A percentile compares a stretch with the other conserved stretches of the same genome.
These are phyloP conservation scores for Cyclotella sp. DNA, from an alignment of 108 stramenopile genomes.

Conservation along the genomic window DNA sequence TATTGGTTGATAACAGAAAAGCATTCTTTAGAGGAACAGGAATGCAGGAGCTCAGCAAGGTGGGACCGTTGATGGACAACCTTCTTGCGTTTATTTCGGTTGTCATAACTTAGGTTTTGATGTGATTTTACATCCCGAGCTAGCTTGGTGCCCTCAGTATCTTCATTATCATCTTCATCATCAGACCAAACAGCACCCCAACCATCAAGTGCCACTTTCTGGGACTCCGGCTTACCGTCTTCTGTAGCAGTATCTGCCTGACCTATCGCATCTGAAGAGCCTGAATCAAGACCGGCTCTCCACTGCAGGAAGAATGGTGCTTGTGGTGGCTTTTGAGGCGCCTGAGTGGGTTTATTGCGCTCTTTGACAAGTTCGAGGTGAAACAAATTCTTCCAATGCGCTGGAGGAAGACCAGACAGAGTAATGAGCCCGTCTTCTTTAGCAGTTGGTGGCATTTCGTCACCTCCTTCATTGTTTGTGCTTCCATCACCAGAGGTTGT, in stretches of 20 bases:
- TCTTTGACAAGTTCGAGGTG: conserved; percentile 95
- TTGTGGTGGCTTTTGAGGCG: conserved; percentile 91
- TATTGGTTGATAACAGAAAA: conserved; percentile 73
- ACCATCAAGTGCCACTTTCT: conserved; percentile 57
- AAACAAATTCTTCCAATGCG: conserved; percentile 97
- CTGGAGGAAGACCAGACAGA: conserved; percentile 88
- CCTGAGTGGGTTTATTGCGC: conserved; percentile 93
- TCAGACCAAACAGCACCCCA: conserved; percentile 91
- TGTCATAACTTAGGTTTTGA: conserved; percentile 13
- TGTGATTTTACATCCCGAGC: conserved; percentile 27
- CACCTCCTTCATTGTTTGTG: conserved; percentile 49
- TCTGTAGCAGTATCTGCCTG: background rate
- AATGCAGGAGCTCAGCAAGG: conserved; percentile 70
- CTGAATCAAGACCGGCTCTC: conserved; percentile 62
- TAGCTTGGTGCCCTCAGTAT: conserved; percentile 36
- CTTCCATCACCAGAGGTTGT: conserved; percentile 9
- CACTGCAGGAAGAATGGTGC: conserved; percentile 98
- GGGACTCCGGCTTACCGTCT: conserved; percentile 28
- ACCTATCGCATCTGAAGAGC: conserved; percentile 27
- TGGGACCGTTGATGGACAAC: conserved; percentile 71
- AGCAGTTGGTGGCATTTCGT: conserved; percentile 38
- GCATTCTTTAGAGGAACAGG: conserved; percentile 45
- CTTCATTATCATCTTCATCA: conserved; percentile 58
- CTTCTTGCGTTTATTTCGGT: conserved; percentile 59
- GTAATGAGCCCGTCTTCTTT: conserved; percentile 85